phyloP scores from a whole-genome alignment of 257 asterid species.

The Capsicum rhomboideum region DNA sequence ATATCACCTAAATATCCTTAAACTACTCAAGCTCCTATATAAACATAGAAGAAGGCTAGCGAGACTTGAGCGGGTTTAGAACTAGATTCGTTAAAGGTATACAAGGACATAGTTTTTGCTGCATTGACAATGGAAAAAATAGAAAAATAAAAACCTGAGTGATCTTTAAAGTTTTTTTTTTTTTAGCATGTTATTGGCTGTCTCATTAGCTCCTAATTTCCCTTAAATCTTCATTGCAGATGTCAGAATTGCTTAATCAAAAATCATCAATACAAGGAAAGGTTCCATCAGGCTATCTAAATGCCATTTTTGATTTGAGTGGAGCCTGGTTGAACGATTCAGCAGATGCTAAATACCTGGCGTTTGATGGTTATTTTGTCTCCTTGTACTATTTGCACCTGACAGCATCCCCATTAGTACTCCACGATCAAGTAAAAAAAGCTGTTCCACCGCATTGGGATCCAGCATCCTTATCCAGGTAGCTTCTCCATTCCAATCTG shows the following conservation, averaged over 20 bases:
- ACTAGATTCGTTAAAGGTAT: background rate
- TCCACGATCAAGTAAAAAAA: constrained; percentile 84
- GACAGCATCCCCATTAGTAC: constrained; percentile 72
- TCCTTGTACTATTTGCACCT: constrained; percentile 84
- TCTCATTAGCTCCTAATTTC: background rate
- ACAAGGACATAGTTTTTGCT: background rate
- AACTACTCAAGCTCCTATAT: background rate
- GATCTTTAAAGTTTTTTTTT: background rate
- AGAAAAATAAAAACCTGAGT: background rate
- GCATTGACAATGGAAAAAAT: background rate
- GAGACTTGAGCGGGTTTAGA: background rate
- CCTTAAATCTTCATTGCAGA: constrained; percentile 39
- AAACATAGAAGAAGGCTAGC: background rate
- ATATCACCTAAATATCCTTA: background rate
- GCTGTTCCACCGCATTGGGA: constrained; percentile 93
- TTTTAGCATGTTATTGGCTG: background rate
- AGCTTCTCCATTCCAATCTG: constrained; percentile 4
- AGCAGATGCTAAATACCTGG: constrained; percentile 72
- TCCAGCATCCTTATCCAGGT: constrained; percentile 89
- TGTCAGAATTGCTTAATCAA: constrained; percentile 94
- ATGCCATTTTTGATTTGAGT: constrained; percentile 77
- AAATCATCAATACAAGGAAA: constrained; percentile 84
- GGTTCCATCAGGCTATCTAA: constrained; percentile 89
- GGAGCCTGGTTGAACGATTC: constrained; percentile 96
- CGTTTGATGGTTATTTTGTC: constrained; percentile 90